Evolutionary conservation across 2,329 filamentous ascomycete genomes (phyloP).

Genomic region (Thelonectria blattea): DNA sequence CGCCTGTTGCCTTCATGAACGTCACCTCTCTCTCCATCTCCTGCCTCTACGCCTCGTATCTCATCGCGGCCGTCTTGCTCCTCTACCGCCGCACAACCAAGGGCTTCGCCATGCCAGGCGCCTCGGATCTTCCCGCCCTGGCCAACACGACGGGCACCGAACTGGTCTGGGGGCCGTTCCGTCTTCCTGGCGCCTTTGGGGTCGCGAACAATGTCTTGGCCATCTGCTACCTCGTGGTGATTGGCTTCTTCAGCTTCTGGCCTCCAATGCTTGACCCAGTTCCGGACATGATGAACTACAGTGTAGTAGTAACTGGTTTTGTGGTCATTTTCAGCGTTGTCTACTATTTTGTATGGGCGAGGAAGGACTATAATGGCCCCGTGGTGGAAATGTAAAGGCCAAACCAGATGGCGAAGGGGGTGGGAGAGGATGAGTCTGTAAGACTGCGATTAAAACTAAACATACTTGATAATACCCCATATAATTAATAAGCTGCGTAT

Average conservation of each 20-base stretch:
- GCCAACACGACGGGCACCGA: conserved; percentile 40
- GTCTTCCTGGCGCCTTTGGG: conserved; percentile 56
- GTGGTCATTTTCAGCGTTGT: conserved; percentile 52
- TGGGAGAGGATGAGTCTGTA: too few relatives aligned
- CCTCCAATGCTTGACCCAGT: conserved; percentile 43
- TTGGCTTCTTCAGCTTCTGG: conserved; percentile 64
- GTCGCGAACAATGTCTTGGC: conserved; percentile 61
- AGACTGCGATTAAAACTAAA: too few relatives aligned
- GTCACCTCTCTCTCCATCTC: conserved; percentile 41
- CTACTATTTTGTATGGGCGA: conserved; percentile 53
- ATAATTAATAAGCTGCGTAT: too few relatives aligned
- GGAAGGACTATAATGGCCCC: conserved; percentile 54
- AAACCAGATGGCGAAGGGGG: not conserved
- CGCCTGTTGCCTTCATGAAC: conserved; percentile 38
- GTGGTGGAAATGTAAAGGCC: conserved; percentile 37
- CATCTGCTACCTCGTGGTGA: conserved; percentile 58
- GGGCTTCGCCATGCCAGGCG: conserved; percentile 36
- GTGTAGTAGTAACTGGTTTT: conserved; percentile 50
- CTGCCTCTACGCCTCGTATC: conserved; percentile 41
- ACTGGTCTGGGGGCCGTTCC: conserved; percentile 61
- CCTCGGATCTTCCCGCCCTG: conserved; percentile 34
- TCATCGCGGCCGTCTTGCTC: conserved; percentile 37
- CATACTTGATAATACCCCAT: too few relatives aligned
- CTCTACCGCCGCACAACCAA: conserved; percentile 40
- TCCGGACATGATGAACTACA: conserved; percentile 54